Evolutionary conservation across 2,329 filamentous ascomycete species (phyloP).

Genomic region (Arthrobotrys sphaeroides): DNA sequence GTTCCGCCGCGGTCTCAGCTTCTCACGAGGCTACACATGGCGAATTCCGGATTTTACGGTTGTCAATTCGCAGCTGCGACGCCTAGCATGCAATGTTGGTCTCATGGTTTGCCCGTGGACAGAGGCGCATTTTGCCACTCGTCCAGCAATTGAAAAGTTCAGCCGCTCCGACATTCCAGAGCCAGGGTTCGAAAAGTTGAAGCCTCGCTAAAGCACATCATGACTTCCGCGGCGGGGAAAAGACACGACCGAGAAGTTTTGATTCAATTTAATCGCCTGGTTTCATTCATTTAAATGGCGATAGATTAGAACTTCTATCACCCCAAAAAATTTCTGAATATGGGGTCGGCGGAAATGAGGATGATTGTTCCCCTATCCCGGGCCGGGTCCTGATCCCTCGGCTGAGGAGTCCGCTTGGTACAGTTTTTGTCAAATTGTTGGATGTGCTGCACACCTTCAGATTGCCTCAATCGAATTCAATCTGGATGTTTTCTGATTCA

Average conservation of each 20-base stretch:
- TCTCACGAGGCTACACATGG: not conserved
- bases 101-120: not conserved
- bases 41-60: not conserved
- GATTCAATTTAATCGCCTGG: not conserved
- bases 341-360: no score
- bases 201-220: constrained; percentile 1
- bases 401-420: not conserved
- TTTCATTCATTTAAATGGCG: no score
- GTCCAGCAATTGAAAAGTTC: not conserved
- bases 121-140: constrained; percentile 19
- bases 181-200: not conserved
- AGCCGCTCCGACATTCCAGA: constrained; percentile 8
- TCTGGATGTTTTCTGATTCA: not conserved
- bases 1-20: not conserved
- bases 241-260: not conserved
- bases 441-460: not conserved
- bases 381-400: not conserved
- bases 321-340: no score
- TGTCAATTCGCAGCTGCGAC: not conserved
- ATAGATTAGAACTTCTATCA: no score
- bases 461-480: not conserved
- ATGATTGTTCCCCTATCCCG: no score
- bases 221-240: not conserved
- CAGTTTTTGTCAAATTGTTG: not conserved
- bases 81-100: not conserved